Percentiles rank a stretch among this genome's conserved stretches.
Evolutionary conservation across 1,284 basidiomycete species (phyloP).

Genomic region (Rhodotorula sp.): DNA sequence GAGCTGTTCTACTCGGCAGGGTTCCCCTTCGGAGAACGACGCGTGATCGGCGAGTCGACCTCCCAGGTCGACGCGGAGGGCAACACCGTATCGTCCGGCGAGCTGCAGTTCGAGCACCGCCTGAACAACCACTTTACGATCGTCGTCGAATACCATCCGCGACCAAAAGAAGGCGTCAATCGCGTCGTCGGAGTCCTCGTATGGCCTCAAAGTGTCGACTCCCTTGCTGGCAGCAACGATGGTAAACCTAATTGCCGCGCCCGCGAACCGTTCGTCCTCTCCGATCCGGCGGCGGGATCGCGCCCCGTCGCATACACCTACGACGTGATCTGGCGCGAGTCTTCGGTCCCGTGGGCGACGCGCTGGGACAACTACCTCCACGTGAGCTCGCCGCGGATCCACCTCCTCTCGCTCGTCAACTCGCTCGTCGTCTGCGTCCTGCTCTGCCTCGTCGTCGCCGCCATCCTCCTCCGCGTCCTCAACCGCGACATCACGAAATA

Average conservation of each 20-base stretch:
- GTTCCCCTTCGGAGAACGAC: constrained; percentile 47
- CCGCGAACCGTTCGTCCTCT: constrained; percentile 59
- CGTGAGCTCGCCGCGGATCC: constrained; percentile 55
- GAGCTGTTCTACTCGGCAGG: constrained; percentile 71
- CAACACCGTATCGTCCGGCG: constrained; percentile 59
- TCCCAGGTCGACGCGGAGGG: constrained; percentile 38
- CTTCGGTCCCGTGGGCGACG: constrained; percentile 64
- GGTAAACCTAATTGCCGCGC: constrained; percentile 26
- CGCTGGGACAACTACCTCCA: constrained; percentile 95
- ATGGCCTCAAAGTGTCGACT: constrained; percentile 60
- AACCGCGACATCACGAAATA: constrained; percentile 92
- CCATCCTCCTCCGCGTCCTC: constrained; percentile 83
- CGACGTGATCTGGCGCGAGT: constrained; percentile 71
- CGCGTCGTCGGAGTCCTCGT: constrained; percentile 89
- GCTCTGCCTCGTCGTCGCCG: constrained; percentile 70
- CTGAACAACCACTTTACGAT: constrained; percentile 91
- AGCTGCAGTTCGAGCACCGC: constrained; percentile 44
- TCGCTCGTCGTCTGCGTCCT: constrained; percentile 86
- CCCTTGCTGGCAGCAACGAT: background rate
- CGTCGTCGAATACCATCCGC: constrained; percentile 76
- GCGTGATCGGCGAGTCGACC: too few relatives aligned
- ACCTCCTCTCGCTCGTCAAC: constrained; percentile 87
- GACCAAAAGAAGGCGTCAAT: constrained; percentile 59
- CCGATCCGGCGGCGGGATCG: constrained; percentile 53
- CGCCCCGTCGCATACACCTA: constrained; percentile 87